phyloP scores from a whole-genome alignment of 2,329 filamentous ascomycete genomes.

The Fusarium brachygibbosum region DNA sequence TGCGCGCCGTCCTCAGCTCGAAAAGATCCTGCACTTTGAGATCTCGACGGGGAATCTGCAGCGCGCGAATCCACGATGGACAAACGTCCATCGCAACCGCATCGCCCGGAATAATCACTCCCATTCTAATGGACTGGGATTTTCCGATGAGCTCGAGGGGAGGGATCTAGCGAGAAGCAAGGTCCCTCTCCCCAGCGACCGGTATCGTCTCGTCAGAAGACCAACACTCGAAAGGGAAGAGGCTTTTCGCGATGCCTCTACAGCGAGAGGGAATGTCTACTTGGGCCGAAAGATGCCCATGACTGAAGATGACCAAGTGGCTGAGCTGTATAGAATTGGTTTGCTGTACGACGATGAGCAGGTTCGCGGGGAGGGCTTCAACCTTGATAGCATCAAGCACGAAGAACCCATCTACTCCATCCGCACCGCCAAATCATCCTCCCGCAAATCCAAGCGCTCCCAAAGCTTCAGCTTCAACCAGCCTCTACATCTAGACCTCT shows the following conservation, averaged over 20 bases:
- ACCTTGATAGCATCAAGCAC: conserved; percentile 57
- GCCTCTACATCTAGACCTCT: conserved; percentile 57
- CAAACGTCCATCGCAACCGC: conserved; percentile 20
- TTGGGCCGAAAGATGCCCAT: conserved; percentile 41
- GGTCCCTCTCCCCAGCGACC: conserved; percentile 56
- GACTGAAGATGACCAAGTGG: conserved; percentile 55
- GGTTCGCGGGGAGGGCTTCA: conserved; percentile 53
- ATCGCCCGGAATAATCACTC: conserved; percentile 32
- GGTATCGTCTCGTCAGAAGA: conserved; percentile 51
- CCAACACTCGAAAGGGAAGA: conserved; percentile 62
- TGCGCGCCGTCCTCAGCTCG: conserved; percentile 42
- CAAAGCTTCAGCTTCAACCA: conserved; percentile 44
- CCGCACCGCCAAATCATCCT: conserved; percentile 53
- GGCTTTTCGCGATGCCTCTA: conserved; percentile 60
- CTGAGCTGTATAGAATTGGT: conserved; percentile 60
- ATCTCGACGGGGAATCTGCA: conserved; percentile 9
- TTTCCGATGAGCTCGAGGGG: conserved; percentile 51
- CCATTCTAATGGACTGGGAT: conserved; percentile 10
- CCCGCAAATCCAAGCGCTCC: conserved; percentile 47
- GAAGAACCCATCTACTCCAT: conserved; percentile 57
- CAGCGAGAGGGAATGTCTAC: conserved; percentile 52
- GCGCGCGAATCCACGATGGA: conserved; percentile 30
- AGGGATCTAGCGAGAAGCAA: conserved; percentile 54
- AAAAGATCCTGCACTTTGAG: conserved; percentile 40
- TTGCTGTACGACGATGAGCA: conserved; percentile 61